Evolutionary conservation across 2,329 filamentous ascomycete species (phyloP).

Genomic region (Talaromyces sp.): DNA sequence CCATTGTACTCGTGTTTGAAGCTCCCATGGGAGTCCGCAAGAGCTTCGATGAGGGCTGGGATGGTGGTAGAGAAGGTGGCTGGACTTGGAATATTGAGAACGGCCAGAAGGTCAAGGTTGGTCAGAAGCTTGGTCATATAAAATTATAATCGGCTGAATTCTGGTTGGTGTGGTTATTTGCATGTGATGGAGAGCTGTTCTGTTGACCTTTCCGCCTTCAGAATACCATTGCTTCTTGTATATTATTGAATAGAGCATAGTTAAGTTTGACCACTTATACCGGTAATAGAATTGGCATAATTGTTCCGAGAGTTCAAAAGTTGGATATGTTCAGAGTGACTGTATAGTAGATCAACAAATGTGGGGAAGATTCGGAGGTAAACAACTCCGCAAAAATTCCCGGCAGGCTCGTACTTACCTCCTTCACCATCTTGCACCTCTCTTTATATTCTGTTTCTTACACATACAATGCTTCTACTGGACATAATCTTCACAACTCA

Average conservation of each 20-base stretch:
- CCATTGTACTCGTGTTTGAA: slow-evolving; percentile 94
- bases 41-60: slow-evolving; percentile 62
- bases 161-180: neutral
- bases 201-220: neutral
- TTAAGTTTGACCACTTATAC: neutral
- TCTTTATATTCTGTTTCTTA: neutral
- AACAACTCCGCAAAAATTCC: slow-evolving; percentile 20
- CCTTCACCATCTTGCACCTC: neutral
- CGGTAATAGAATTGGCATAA: neutral
- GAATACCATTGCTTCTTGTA: neutral
- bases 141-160: slow-evolving; percentile 32
- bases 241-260: neutral
- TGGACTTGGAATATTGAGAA: slow-evolving; percentile 86
- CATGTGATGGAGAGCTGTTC: slow-evolving; percentile 1
- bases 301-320: neutral
- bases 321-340: neutral
- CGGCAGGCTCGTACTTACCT: neutral
- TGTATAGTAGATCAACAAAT: neutral
- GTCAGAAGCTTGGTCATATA: slow-evolving; percentile 78
- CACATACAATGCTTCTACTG: neutral
- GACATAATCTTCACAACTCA: no score
- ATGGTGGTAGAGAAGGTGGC: slow-evolving; percentile 60
- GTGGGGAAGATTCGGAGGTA: slow-evolving; percentile 19
- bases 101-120: slow-evolving; percentile 85
- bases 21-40: slow-evolving; percentile 67